Percentiles rank a stretch among this genome's conserved stretches.
Evolutionary conservation across 208 protist species (phyloP).

Genomic region (Wallacemonas collosoma): DNA sequence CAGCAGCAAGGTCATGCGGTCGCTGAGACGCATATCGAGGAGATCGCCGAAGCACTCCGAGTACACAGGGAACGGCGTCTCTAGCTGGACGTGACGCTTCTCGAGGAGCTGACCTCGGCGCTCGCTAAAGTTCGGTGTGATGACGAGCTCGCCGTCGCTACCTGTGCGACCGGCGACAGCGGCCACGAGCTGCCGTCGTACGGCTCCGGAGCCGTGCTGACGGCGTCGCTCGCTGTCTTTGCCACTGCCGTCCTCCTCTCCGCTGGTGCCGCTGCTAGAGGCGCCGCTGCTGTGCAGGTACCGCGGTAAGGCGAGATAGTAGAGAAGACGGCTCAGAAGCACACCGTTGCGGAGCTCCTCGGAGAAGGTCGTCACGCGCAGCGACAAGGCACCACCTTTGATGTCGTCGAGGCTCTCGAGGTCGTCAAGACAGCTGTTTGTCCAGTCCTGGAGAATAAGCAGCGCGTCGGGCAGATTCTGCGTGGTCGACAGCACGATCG

Average conservation of each 20-base stretch:
- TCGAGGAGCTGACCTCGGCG: constrained; percentile 72
- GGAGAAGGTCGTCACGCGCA: constrained; percentile 73
- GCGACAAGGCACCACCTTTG: constrained; percentile 66
- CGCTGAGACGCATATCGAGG: constrained; percentile 48
- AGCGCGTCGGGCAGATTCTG: constrained; percentile 72
- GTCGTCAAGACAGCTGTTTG: constrained; percentile 84
- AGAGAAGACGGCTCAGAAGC: constrained; percentile 83
- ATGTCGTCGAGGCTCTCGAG: constrained; percentile 83
- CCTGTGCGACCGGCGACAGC: neutral
- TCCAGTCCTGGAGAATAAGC: constrained; percentile 86
- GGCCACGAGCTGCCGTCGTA: constrained; percentile 6
- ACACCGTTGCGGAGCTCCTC: constrained; percentile 82
- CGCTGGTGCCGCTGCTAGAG: constrained; percentile 25
- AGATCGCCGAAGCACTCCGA: constrained; percentile 87
- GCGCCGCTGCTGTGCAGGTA: constrained; percentile 62
- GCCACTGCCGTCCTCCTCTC: constrained; percentile 26
- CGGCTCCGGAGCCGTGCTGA: neutral
- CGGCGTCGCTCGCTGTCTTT: neutral
- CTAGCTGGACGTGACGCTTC: constrained; percentile 80
- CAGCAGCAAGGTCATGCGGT: constrained; percentile 80
- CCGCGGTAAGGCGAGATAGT: constrained; percentile 85
- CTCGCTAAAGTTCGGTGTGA: constrained; percentile 39
- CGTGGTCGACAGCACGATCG: constrained; percentile 74
- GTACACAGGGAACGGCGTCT: constrained; percentile 84
- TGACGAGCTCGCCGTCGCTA: constrained; percentile 8